Percentiles rank a stretch among this genome's conserved stretches.
These are phyloP conservation scores for maize (Zea mays) DNA, from an alignment of 176 grass and related monocot genomes.

Conservation along the genomic window DNA sequence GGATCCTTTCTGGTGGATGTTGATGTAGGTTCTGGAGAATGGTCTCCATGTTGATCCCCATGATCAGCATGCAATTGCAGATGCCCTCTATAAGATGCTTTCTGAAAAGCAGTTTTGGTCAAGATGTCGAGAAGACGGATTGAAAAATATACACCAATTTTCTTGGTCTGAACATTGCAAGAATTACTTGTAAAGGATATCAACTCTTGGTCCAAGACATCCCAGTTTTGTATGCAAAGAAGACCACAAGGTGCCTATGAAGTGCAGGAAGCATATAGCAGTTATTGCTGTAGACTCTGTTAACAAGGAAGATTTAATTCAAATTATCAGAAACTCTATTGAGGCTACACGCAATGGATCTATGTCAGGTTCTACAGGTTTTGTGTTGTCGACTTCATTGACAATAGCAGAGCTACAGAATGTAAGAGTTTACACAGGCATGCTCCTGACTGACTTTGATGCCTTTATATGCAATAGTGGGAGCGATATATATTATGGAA, in stretches of 20 bases:
- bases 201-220: no score
- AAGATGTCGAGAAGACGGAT: no score
- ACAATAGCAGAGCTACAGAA: constrained; percentile 64
- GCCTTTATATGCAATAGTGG: constrained; percentile 54
- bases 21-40: constrained; percentile 61
- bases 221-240: no score
- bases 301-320: constrained; percentile 16
- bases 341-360: constrained; percentile 48
- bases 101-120: no score
- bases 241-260: no score
- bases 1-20: constrained; percentile 14
- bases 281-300: no score
- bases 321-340: constrained; percentile 50
- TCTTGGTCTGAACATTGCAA: no score
- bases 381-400: constrained; percentile 53
- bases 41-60: constrained; percentile 56
- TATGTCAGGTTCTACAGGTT: constrained; percentile 43
- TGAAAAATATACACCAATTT: no score
- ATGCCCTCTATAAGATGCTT: no score
- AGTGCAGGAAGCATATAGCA: no score
- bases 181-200: no score
- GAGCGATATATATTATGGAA: constrained; percentile 77
- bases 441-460: constrained; percentile 61
- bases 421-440: constrained; percentile 51
- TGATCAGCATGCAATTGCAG: no score